Evolutionary conservation across 179 eudicot genomes (phyloP), one percentile per base, ranked within the genome.

Genomic region (Nepenthes alata): DNA sequence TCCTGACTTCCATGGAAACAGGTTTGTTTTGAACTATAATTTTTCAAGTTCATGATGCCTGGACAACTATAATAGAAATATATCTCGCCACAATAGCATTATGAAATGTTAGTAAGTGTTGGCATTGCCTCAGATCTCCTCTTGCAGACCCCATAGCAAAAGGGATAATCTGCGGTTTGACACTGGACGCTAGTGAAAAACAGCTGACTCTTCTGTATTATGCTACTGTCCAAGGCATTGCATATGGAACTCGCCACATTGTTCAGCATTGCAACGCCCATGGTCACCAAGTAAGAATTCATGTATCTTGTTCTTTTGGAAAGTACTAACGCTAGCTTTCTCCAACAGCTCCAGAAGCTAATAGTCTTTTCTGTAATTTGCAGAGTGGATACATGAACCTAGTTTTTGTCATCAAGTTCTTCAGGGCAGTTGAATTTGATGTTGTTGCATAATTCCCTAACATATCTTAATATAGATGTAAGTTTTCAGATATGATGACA

Each of bases 1-100:
- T 69, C 99, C 99, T 53, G 99, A 93, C 53, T 93, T 85, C 64
- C 99, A 93, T 65, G 99, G 99, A 67, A 93, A 93, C 67, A 85
- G 99, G 99, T 93, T 76, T 48, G 25, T 14, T 16, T 58, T 39
- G 2, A 12, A 34, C 10, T 53, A 44, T 7, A 54, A 36, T 53
- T 14, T 58, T 69, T 51, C 35, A 12, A 13, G 44, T 9, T 14
- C 13, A 61, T 69, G 36, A 47, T 52, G 56, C 70, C 59, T 55
- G 54, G 48, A 53, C 12, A 10, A 52, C 7, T 12, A 52, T 52
- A 11, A 7, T 41, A 15, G 2, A 52, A n/a, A 11, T 52, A 2
- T 52, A 52, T 2, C 55, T 25, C 25, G 13, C 25, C 25, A 7
- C 15, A 25, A 25, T 13, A 25, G 39, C 11, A 9, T 57, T 5